A percentile compares a stretch with the other conserved stretches of the same genome.
phyloP scores from a whole-genome alignment of 306 rosid species.

The Vigna hirtella region DNA sequence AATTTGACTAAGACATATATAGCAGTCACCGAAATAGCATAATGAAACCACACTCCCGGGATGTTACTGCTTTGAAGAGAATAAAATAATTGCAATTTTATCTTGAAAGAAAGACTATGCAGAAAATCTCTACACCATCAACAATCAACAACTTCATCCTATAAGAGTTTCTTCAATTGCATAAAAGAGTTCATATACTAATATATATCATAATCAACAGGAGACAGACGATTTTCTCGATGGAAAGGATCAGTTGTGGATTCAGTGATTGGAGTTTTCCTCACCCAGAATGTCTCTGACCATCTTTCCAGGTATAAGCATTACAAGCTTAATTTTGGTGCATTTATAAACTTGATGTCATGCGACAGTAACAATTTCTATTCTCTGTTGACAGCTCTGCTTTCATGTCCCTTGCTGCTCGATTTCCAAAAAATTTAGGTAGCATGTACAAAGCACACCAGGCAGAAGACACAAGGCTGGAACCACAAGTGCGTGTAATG shows the following conservation, averaged over 20 bases:
- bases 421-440: constrained; percentile 61
- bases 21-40: constrained; percentile 13
- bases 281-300: constrained; percentile 97
- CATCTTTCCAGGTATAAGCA: constrained; percentile 89
- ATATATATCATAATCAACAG: constrained; percentile 61
- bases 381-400: constrained; percentile 83
- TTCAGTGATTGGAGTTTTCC: constrained; percentile 98
- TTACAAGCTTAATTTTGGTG: constrained; percentile 8
- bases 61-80: constrained; percentile 2
- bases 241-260: constrained; percentile 99
- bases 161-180: constrained; percentile 22
- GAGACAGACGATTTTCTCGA: constrained; percentile 92
- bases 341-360: constrained; percentile 15
- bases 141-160: neutral
- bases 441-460: constrained; percentile 39
- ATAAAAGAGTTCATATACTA: constrained; percentile 3
- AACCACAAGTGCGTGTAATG: constrained; percentile 41
- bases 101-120: constrained; percentile 30
- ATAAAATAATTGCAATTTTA: neutral
- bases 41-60: neutral
- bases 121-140: neutral
- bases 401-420: constrained; percentile 94
- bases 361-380: constrained; percentile 34
- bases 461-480: constrained; percentile 42
- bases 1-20: constrained; percentile 1